Percentiles rank a stretch among this genome's conserved stretches.
phyloP scores from a whole-genome alignment of 345 rosid genomes.

The Eucalyptus pumila region DNA sequence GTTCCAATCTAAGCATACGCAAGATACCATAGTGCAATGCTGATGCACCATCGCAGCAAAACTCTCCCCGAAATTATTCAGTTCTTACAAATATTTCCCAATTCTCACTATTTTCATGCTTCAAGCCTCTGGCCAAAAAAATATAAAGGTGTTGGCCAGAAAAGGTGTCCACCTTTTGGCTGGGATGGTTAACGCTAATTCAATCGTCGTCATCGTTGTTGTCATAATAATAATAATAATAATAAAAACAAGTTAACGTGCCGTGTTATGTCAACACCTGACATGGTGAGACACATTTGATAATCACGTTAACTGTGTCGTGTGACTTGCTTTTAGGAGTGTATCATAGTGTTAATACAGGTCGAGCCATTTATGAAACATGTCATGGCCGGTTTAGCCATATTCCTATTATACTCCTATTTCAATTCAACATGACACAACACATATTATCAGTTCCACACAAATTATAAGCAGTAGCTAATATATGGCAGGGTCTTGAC shows the following conservation, averaged over 20 bases:
- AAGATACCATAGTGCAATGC: not conserved
- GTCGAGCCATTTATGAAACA: fast-evolving
- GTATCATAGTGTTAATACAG: not conserved
- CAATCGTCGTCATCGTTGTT: too few relatives aligned
- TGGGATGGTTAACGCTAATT: not conserved
- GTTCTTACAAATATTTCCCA: not conserved
- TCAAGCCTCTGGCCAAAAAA: not conserved
- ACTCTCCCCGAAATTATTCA: not conserved
- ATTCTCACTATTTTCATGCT: not conserved
- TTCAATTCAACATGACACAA: not conserved
- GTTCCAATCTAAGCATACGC: not conserved
- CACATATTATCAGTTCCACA: not conserved
- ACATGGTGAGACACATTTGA: not conserved
- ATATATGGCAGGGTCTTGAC: not conserved
- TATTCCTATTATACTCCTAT: not conserved
- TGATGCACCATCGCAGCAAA: not conserved
- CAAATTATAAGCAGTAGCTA: not conserved
- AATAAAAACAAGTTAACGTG: not conserved
- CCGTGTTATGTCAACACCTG: not conserved
- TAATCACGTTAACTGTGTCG: not conserved
- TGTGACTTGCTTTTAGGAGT: not conserved
- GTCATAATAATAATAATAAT: too few relatives aligned
- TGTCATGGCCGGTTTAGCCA: not conserved
- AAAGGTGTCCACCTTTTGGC: not conserved
- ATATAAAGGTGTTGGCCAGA: not conserved